Percentiles rank a stretch among this genome's conserved stretches.
Evolutionary conservation across 805 yeast species (phyloP).

Genomic region (Candida palmyrensis): DNA sequence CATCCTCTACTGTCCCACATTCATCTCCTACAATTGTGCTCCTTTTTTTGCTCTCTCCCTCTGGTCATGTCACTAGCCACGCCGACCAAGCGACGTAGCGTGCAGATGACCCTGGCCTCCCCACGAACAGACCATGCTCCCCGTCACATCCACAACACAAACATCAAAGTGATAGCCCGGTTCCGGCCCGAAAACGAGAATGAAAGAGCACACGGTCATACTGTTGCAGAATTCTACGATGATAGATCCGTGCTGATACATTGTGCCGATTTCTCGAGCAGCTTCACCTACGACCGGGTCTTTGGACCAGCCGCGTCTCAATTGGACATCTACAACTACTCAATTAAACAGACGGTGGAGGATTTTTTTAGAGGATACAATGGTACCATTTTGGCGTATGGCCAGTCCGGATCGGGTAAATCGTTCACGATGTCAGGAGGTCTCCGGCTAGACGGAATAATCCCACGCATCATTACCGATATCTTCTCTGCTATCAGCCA

Average conservation of each 20-base stretch:
- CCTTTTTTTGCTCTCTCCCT: no score
- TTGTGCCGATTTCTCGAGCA: slow-evolving; percentile 20
- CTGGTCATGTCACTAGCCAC: not conserved
- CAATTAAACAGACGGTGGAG: slow-evolving; percentile 58
- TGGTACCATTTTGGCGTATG: slow-evolving; percentile 74
- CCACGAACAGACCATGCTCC: not conserved
- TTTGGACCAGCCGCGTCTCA: slow-evolving; percentile 52
- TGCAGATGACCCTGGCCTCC: no score
- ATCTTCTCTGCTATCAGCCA: slow-evolving; percentile 52
- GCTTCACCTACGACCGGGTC: slow-evolving; percentile 62
- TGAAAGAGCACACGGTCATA: slow-evolving; percentile 21
- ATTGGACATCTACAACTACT: slow-evolving; percentile 50
- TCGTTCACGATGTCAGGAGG: slow-evolving; percentile 73
- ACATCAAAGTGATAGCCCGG: slow-evolving; percentile 67
- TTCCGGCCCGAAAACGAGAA: slow-evolving; percentile 52
- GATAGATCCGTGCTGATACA: slow-evolving; percentile 21
- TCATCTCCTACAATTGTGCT: no score
- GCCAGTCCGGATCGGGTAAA: slow-evolving; percentile 77
- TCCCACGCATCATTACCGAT: slow-evolving; percentile 66
- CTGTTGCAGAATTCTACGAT: slow-evolving; percentile 17
- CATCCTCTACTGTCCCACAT: no score
- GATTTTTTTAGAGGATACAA: slow-evolving; percentile 73
- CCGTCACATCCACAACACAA: slow-evolving; percentile 12
- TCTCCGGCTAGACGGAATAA: slow-evolving; percentile 45
- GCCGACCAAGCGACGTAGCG: slow-evolving; percentile 5